phyloP scores from a whole-genome alignment of 148 eudicot species.

The Persicaria maculosa region DNA sequence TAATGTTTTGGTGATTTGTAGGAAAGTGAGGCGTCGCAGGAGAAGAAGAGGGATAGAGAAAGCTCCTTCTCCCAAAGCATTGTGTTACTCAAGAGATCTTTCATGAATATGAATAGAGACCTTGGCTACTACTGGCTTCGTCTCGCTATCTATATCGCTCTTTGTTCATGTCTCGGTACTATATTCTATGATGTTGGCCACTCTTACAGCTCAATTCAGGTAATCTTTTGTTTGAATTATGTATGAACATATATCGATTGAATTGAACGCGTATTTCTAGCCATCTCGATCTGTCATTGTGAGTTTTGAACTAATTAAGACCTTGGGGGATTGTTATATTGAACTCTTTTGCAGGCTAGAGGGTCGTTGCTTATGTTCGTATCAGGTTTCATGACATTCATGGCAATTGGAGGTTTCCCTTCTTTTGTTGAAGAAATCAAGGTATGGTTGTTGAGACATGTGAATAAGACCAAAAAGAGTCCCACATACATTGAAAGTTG shows the following conservation, averaged over 20 bases:
- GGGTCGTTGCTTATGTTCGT: constrained; percentile 38
- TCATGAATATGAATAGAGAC: constrained; percentile 56
- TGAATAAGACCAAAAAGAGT: no score
- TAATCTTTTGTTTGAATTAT: no score
- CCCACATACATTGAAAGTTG: no score
- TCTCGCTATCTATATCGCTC: constrained; percentile 37
- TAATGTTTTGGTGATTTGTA: constrained; percentile 6
- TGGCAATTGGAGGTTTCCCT: constrained; percentile 79
- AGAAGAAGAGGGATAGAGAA: constrained; percentile 23
- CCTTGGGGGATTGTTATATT: no score
- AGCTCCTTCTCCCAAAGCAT: constrained; percentile 31
- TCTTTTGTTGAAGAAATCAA: constrained; percentile 74
- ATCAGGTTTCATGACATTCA: constrained; percentile 41
- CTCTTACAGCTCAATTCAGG: constrained; percentile 42
- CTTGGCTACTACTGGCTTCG: constrained; percentile 58
- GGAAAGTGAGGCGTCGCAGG: constrained; percentile 23
- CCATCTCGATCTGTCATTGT: no score
- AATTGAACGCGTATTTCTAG: no score
- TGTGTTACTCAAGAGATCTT: constrained; percentile 44
- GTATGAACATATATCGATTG: no score
- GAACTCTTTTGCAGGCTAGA: constrained; percentile 24
- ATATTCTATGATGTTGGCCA: constrained; percentile 36
- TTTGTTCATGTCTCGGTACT: constrained; percentile 45
- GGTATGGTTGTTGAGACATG: constrained; percentile 16
- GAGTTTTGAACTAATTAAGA: no score